Percentiles rank a stretch among this genome's conserved stretches.
Conservation (phyloP, 1,284 basidiomycete species). For the Ganoderma resinaceum region DNA sequence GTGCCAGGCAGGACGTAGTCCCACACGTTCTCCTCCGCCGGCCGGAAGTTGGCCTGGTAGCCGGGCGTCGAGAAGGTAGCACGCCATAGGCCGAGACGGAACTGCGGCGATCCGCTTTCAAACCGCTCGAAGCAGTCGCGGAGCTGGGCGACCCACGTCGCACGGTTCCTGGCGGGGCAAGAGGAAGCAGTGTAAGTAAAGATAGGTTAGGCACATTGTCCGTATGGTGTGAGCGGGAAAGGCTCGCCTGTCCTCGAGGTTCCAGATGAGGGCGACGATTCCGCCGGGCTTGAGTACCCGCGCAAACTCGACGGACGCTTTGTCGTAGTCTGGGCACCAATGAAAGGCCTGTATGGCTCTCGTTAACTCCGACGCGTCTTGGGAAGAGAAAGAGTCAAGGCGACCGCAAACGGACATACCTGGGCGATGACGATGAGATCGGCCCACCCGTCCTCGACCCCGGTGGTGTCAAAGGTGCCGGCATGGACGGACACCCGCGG, state of each 20-base stretch:
- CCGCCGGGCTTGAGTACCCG: conserved; percentile 76
- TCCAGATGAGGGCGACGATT: conserved; percentile 76
- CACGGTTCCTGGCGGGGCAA: conserved; percentile 52
- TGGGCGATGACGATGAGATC: conserved; percentile 79
- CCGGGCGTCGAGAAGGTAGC: conserved; percentile 61
- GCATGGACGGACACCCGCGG: conserved; percentile 56
- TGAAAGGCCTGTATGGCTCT: conserved; percentile 68
- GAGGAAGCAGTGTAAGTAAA: neutral
- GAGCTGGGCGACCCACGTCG: conserved; percentile 72
- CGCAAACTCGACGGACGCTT: conserved; percentile 69
- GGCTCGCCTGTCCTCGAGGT: conserved; percentile 74
- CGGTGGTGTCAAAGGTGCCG: conserved; percentile 71
- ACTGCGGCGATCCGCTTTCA: conserved; percentile 76
- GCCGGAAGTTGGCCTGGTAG: conserved; percentile 60
- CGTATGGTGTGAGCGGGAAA: neutral
- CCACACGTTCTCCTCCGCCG: conserved; percentile 62
- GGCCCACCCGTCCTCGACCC: conserved; percentile 69
- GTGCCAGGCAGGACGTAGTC: conserved; percentile 55
- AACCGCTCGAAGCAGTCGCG: conserved; percentile 71
- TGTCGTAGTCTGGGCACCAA: conserved; percentile 79
- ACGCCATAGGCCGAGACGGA: conserved; percentile 74
- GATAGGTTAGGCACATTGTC: neutral
- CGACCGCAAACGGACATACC: conserved; percentile 44
- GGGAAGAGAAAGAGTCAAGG: neutral
- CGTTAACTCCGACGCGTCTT: neutral